phyloP scores from a whole-genome alignment of 176 grass and related monocot genomes.

The Zizania latifolia region DNA sequence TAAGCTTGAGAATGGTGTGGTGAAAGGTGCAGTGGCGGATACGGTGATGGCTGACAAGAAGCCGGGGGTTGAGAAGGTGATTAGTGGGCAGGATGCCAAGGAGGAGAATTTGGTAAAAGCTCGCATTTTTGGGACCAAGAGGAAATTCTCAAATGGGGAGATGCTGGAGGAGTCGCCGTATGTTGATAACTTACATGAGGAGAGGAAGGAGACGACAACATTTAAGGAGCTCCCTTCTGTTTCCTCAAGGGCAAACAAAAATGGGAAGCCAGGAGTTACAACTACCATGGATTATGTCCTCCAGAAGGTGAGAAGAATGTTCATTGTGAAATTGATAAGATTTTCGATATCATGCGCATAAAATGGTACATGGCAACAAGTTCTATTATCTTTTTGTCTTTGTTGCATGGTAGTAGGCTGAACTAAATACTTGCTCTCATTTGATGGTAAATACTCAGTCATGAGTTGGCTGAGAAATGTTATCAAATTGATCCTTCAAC shows the following conservation, averaged over 20 bases:
- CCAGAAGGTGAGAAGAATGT: slow-evolving; percentile 58
- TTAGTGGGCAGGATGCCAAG: slow-evolving; percentile 32
- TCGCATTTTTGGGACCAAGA: slow-evolving; percentile 55
- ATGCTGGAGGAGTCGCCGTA: slow-evolving; percentile 51
- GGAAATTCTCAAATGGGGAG: slow-evolving; percentile 36
- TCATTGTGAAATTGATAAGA: slow-evolving; percentile 6
- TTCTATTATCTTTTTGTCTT: not conserved
- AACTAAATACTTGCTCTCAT: not conserved
- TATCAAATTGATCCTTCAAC: not conserved
- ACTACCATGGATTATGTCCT: slow-evolving; percentile 57
- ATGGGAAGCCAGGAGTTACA: slow-evolving; percentile 39
- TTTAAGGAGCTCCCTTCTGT: slow-evolving; percentile 31
- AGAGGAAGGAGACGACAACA: slow-evolving; percentile 24
- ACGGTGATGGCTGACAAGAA: slow-evolving; percentile 15
- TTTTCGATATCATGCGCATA: slow-evolving; percentile 17
- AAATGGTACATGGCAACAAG: not conserved
- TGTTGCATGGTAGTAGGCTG: not conserved
- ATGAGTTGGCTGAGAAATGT: not conserved
- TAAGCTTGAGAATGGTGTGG: slow-evolving; percentile 46
- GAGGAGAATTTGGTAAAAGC: slow-evolving; percentile 42
- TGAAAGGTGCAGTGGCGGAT: slow-evolving; percentile 9
- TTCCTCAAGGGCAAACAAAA: slow-evolving; percentile 36
- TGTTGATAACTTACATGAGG: slow-evolving; percentile 21
- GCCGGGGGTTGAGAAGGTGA: slow-evolving; percentile 13
- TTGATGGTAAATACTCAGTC: slow-evolving; percentile 6